phyloP scores from a whole-genome alignment of 805 yeast species.

The Monosporozyma solicola region DNA sequence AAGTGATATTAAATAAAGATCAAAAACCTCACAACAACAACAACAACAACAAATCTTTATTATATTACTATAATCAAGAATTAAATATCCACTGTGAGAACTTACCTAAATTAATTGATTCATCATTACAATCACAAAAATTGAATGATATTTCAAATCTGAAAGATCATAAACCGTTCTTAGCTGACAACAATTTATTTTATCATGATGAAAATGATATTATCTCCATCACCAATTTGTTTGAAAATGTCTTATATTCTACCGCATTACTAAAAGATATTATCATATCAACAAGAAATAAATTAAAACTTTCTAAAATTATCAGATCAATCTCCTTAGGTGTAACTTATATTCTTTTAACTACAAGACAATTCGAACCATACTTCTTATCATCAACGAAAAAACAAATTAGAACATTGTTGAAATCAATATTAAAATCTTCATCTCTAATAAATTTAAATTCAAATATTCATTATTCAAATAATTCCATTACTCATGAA shows the following conservation, averaged over 20 bases:
- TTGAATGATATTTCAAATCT: conserved; percentile 3
- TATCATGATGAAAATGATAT: conserved; percentile 54
- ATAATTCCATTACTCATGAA: not conserved
- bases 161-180: conserved; percentile 16
- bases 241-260: not conserved
- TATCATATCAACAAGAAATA: not conserved
- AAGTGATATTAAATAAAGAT: conserved; percentile 26
- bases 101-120: conserved; percentile 3
- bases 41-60: conserved; percentile 14
- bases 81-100: conserved; percentile 45
- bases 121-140: conserved; percentile 4
- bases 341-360: not conserved
- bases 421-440: not conserved
- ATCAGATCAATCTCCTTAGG: not conserved
- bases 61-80: conserved; percentile 48
- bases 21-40: no score
- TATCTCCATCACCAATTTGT: conserved; percentile 4
- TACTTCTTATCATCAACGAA: not conserved
- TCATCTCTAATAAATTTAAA: not conserved
- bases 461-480: not conserved
- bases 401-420: not conserved
- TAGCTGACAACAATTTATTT: conserved; percentile 36
- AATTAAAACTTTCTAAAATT: not conserved
- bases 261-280: not conserved
- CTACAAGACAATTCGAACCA: not conserved